Evolutionary conservation across 768 basidiomycete species (phyloP).

Genomic region (Boletus rubropictus): DNA sequence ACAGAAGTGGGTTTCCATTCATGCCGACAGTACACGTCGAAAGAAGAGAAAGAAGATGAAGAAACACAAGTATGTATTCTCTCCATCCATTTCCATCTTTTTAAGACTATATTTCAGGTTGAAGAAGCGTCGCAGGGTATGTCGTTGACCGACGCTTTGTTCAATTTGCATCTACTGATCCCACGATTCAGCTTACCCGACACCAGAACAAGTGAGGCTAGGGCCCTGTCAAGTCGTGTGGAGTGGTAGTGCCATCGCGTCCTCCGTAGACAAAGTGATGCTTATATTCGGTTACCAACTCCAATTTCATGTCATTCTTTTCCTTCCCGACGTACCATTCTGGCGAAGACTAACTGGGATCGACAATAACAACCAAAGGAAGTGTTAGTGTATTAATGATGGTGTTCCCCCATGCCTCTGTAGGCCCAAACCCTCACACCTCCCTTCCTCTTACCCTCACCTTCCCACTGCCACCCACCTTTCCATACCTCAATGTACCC

Average conservation of each 20-base stretch:
- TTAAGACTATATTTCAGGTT: constrained; percentile 43
- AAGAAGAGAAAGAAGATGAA: constrained; percentile 93
- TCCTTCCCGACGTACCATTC: not conserved
- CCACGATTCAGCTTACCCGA: constrained; percentile 40
- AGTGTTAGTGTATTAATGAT: not conserved
- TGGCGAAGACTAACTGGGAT: not conserved
- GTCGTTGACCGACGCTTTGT: constrained; percentile 23
- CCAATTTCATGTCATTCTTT: not conserved
- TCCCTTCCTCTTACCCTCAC: constrained; percentile 51
- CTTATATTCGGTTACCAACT: constrained; percentile 1
- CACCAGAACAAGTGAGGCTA: constrained; percentile 28
- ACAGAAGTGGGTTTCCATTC: constrained; percentile 57
- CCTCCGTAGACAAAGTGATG: constrained; percentile 7
- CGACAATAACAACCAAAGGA: not conserved
- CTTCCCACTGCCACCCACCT: constrained; percentile 74
- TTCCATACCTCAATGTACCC: constrained; percentile 66
- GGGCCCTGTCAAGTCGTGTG: not conserved
- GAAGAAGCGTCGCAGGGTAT: constrained; percentile 85
- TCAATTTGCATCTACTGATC: constrained; percentile 14
- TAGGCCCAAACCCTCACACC: constrained; percentile 65
- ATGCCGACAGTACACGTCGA: constrained; percentile 77
- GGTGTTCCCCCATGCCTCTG: not conserved
- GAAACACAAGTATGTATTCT: constrained; percentile 80
- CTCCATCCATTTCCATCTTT: constrained; percentile 3
- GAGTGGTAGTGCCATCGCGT: not conserved